phyloP scores from a whole-genome alignment of 371 early-diverging fungal genomes.

The Apophysomyces variabilis region DNA sequence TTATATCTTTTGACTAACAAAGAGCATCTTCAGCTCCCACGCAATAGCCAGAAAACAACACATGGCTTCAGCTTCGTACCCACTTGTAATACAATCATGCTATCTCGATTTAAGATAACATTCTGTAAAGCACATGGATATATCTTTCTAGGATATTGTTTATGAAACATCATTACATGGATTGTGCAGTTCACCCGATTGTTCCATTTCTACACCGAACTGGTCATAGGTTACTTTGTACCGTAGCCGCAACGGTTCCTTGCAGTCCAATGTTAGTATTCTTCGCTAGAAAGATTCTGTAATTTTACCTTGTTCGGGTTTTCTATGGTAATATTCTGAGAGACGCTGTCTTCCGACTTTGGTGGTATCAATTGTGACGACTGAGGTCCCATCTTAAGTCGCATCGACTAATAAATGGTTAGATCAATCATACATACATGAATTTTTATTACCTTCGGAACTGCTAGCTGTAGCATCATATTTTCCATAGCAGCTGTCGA shows the following conservation, averaged over 20 bases:
- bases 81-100: no score
- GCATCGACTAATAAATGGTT: slow-evolving; percentile 47
- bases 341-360: slow-evolving; percentile 58
- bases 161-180: neutral
- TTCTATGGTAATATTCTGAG: slow-evolving; percentile 57
- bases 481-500: slow-evolving; percentile 57
- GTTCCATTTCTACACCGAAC: slow-evolving; percentile 74
- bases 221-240: slow-evolving; percentile 73
- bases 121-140: no score
- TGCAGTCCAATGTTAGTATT: slow-evolving; percentile 1
- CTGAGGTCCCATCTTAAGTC: slow-evolving; percentile 66
- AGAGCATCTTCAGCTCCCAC: no score
- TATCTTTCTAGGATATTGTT: neutral
- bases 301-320: slow-evolving; percentile 55
- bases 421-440: neutral
- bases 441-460: slow-evolving; percentile 47
- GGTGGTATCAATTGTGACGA: slow-evolving; percentile 62
- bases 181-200: slow-evolving; percentile 61
- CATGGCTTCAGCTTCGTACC: no score
- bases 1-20: no score
- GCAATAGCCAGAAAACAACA: no score
- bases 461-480: slow-evolving; percentile 54
- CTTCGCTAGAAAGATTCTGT: neutral
- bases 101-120: no score
- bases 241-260: slow-evolving; percentile 68